These are phyloP conservation scores for Mycena latifolia DNA, from an alignment of 768 basidiomycete species.

Conservation along the genomic window DNA sequence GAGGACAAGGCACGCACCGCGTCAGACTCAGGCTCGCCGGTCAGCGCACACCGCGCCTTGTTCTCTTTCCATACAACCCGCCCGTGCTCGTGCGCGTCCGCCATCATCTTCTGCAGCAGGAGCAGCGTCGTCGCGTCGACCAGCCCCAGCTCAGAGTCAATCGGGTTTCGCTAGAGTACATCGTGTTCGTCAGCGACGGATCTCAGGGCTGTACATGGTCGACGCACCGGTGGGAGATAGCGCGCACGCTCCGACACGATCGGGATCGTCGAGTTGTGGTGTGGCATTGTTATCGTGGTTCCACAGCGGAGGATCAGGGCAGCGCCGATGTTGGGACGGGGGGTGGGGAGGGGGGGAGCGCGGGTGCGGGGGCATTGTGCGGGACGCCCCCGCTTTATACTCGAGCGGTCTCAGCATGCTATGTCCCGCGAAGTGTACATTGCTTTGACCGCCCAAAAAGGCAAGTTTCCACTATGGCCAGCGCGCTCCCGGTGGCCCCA, in stretches of 20 bases:
- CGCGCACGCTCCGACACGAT: constrained; percentile 1
- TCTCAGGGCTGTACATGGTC: too few relatives aligned
- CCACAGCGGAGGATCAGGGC: too few relatives aligned
- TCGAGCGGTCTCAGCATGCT: too few relatives aligned
- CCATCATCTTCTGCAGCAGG: constrained; percentile 33
- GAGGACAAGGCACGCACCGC: constrained; percentile 1
- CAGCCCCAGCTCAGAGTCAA: constrained; percentile 25
- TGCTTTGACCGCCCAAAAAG: too few relatives aligned
- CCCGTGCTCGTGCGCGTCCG: constrained; percentile 29
- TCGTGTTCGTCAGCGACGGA: neutral
- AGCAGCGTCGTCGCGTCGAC: constrained; percentile 29
- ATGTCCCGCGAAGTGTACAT: too few relatives aligned
- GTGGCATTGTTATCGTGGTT: neutral
- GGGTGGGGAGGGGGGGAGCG: too few relatives aligned
- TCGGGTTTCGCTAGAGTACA: constrained; percentile 13
- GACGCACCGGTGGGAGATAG: constrained; percentile 23
- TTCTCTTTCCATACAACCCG: constrained; percentile 29
- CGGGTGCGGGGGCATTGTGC: too few relatives aligned
- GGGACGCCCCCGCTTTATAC: too few relatives aligned
- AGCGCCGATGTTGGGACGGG: too few relatives aligned
- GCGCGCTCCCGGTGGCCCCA: too few relatives aligned
- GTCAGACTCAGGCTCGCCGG: constrained; percentile 21
- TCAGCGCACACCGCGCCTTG: constrained; percentile 8
- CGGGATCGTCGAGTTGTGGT: neutral
- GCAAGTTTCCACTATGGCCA: neutral